Conservation (phyloP, 2,329 filamentous ascomycete genomes). For the Remersonia thermophila region DNA sequence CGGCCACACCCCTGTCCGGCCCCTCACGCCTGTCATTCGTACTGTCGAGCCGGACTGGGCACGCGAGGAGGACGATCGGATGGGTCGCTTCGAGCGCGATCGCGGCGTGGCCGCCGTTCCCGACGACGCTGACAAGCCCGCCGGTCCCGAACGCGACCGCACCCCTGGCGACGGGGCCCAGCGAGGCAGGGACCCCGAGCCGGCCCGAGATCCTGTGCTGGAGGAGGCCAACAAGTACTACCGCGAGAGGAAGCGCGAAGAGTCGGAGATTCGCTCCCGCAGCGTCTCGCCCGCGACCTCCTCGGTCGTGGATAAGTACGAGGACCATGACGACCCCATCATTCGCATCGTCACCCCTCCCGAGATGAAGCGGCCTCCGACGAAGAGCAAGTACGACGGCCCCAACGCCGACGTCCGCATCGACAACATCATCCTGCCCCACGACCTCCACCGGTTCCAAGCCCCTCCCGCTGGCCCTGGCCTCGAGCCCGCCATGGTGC, state of each 20-base stretch:
- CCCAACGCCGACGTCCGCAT: slow-evolving; percentile 53
- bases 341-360: slow-evolving; percentile 44
- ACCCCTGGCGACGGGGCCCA: slow-evolving; percentile 30
- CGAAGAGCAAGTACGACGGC: slow-evolving; percentile 40
- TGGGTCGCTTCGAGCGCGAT: slow-evolving; percentile 38
- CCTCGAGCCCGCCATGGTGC: slow-evolving; percentile 18
- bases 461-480: slow-evolving; percentile 16
- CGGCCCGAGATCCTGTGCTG: slow-evolving; percentile 28
- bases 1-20: slow-evolving; percentile 27
- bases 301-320: slow-evolving; percentile 45
- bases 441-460: slow-evolving; percentile 30
- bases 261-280: slow-evolving; percentile 41
- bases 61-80: slow-evolving; percentile 23
- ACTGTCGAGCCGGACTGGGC: slow-evolving; percentile 37
- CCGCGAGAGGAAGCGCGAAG: slow-evolving; percentile 40
- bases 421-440: slow-evolving; percentile 45
- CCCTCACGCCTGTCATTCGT: slow-evolving; percentile 37
- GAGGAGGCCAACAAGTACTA: slow-evolving; percentile 47
- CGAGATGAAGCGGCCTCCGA: slow-evolving; percentile 31
- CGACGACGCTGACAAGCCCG: slow-evolving; percentile 33
- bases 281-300: slow-evolving; percentile 34
- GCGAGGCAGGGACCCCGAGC: slow-evolving; percentile 21
- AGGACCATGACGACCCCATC: slow-evolving; percentile 26
- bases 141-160: slow-evolving; percentile 30
- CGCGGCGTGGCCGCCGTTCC: slow-evolving; percentile 29